Evolutionary conservation across 2,329 filamentous ascomycete genomes (phyloP).

Genomic region (Neofusicoccum ribis): DNA sequence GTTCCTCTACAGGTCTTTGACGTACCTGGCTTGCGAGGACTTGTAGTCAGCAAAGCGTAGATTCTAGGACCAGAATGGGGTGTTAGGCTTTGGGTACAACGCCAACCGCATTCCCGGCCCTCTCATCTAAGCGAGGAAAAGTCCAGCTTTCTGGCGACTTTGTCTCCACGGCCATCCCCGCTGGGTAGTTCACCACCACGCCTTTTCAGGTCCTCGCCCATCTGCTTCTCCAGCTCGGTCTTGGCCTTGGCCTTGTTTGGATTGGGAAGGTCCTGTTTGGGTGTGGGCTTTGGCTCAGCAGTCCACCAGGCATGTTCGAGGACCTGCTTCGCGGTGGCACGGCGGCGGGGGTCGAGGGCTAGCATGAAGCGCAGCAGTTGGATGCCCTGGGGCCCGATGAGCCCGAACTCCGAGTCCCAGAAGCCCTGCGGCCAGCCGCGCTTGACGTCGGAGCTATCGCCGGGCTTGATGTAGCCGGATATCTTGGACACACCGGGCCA

Average conservation of each 20-base stretch:
- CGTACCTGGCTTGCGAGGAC: too few species aligned
- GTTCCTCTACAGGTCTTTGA: too few species aligned
- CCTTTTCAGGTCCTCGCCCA: conserved; percentile 80
- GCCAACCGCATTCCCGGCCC: too few species aligned
- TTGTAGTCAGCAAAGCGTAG: too few species aligned
- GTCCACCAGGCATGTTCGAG: conserved; percentile 86
- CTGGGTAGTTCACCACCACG: conserved; percentile 71
- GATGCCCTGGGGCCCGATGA: conserved; percentile 77
- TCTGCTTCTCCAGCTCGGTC: conserved; percentile 58
- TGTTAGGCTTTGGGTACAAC: too few species aligned
- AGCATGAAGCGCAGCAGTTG: conserved; percentile 87
- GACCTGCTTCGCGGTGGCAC: conserved; percentile 75
- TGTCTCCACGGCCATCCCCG: conserved; percentile 59
- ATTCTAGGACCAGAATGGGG: too few species aligned
- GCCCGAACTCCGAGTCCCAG: conserved; percentile 75
- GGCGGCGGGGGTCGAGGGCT: conserved; percentile 79
- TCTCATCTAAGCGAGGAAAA: not conserved
- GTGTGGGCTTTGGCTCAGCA: conserved; percentile 77
- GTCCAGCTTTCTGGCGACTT: conserved; percentile 58
- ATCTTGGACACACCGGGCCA: conserved; percentile 90
- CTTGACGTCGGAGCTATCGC: conserved; percentile 49
- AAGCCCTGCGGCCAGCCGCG: conserved; percentile 62
- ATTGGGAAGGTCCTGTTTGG: conserved; percentile 73
- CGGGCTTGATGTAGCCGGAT: conserved; percentile 74
- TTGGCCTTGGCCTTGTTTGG: conserved; percentile 61